Evolutionary conservation across 2,329 filamentous ascomycete species (phyloP), one percentile per base, ranked within the genome.

Genomic region (Helicocarpus griseus): DNA sequence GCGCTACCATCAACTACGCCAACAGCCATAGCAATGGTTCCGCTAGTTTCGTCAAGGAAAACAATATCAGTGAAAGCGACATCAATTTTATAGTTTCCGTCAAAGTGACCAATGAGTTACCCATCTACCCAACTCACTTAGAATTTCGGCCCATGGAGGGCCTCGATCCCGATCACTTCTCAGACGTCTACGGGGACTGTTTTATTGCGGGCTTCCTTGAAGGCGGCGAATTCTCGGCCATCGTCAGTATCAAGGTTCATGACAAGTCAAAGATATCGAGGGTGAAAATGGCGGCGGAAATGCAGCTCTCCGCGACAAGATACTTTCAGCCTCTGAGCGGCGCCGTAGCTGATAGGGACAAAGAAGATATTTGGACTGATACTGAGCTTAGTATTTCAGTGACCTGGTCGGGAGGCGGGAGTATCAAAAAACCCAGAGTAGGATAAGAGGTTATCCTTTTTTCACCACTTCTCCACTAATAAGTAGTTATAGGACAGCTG

Each of bases 1-100:
- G 64, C 7, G 61, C 64, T 51, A 65, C 65, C 4, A 69, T 71
- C 46, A 69, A 68, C 50, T 66, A 67, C 50, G 67, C 66, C 1
- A 66, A 61, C 5, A 65, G 69, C 44, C 63, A 67, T 33, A 58
- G 56, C 26, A 45, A 53, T 29, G 62, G 61, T 13, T 57, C 50
- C 24, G 41, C 54, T n/a, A 53, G 48, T n/a, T 53, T 57, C 24
- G 52, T 59, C 8, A 57, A 58, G 14, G 55, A 57, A 36, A 56
- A 53, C 39, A 60, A 53, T 33, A 45, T 59, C 49, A 58, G 53
- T 19, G 55, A 59, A 28, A 56, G 53, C 26, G 57, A 60, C 31
- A 51, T 60, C 24, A 60, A 59, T 35, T 59, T 56, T 35, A 55
- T 59, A 9, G 56, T 60, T 33, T 54, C 52, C 14, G 57, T 59